Base-by-base conservation (phyloP, 768 basidiomycete species). In the Tricholoma terreum region DNA sequence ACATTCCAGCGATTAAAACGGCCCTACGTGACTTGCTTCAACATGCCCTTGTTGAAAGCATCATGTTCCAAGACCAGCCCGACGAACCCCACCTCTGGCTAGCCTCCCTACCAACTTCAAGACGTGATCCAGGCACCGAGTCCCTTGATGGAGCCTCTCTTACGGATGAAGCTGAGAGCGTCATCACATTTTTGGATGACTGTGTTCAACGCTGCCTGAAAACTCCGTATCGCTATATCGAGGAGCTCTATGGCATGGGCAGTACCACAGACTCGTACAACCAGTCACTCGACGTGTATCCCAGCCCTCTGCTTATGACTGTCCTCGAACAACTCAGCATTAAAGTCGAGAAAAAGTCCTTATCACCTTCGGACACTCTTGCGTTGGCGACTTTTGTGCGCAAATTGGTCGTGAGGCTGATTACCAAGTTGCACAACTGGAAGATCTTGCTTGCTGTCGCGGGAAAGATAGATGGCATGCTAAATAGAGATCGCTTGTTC, bases 161-260 rank as follows among this genome's bases (percentile, higher is more conserved):
- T 19, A 76, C 74, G 1, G 83, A 82, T 45, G 89, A 89, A 71
- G 74, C 75, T 10, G 77, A 79, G 6, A 75, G 77, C 42, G 81
- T 87, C 24, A 73, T 89, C 15, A 57, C 71, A 0, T 94, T 97
- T 73, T 63, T 97, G 10, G 95, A 98, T 61, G 92, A 94, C 51
- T 96, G 93, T 65, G 78, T 90, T 2, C 86, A 89, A 56, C 80
- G 91, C 15, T 94, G 88, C 62, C 67, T 87, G 60, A 92, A 89
- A 70, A 89, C 87, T 2, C 91, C 93, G 0, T 90, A 94, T 68
- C 81, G 84, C 27, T 98, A 96, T 66, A 78, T 96, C 53, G 94
- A 97, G 63, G 86, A 86, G 21, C 71, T 86, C 59, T 68, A 79
- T 6, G 64, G 70, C 0, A 66, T 84, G 19, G 52, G 62, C 58